These are phyloP conservation scores for Venturia effusa DNA, from an alignment of 2,329 filamentous ascomycete genomes.

Conservation along the genomic window DNA sequence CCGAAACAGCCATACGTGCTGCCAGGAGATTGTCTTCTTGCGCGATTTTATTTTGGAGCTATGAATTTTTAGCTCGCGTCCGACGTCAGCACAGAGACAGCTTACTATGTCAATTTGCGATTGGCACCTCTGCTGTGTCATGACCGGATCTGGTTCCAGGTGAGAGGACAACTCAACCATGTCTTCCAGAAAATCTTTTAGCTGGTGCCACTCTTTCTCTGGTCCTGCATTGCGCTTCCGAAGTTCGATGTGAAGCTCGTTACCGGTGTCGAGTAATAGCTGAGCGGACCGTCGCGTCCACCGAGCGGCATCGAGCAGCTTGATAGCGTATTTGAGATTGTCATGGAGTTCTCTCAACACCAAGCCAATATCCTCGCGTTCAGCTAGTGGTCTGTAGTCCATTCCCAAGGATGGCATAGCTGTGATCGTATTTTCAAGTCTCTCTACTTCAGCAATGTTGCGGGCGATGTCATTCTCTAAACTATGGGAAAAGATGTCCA, in stretches of 20 bases:
- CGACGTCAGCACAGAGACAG: neutral
- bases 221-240: neutral
- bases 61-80: neutral
- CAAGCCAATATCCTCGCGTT: neutral
- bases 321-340: neutral
- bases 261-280: neutral
- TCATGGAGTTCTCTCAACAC: neutral
- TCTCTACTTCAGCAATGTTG: neutral
- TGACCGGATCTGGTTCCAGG: neutral
- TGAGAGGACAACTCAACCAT: neutral
- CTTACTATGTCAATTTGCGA: neutral
- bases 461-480: neutral
- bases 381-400: neutral
- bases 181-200: neutral
- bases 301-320: neutral
- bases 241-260: neutral
- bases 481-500: neutral
- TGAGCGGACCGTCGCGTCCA: neutral
- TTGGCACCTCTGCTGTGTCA: neutral
- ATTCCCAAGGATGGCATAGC: neutral
- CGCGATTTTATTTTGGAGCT: constrained; percentile 1
- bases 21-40: neutral
- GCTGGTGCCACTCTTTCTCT: neutral
- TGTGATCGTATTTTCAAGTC: neutral
- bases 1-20: neutral